Conservation (phyloP, 139 green algal species). For the Chlamydomonas schloesseri region DNA sequence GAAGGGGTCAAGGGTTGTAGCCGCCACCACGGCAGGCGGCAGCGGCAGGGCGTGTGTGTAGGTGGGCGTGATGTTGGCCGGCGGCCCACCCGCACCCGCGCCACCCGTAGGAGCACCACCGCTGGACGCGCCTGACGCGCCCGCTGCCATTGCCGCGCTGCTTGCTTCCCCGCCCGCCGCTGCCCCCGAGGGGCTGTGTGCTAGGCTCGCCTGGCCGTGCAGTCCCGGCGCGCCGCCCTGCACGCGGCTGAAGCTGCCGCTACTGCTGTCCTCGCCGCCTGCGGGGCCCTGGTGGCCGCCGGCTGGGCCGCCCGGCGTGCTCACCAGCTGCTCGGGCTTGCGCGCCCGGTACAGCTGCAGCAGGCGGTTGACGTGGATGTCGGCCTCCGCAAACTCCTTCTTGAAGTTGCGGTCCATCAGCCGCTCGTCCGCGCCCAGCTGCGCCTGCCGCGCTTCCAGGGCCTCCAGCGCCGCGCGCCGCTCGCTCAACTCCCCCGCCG, state of each 20-base stretch:
- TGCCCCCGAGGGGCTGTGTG: too few species aligned
- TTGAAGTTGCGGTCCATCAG: conserved; percentile 58
- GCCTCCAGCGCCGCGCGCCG: conserved; percentile 16
- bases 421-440: conserved; percentile 47
- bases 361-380: conserved; percentile 41
- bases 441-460: conserved; percentile 5
- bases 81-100: too few species aligned
- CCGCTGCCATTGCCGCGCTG: too few species aligned
- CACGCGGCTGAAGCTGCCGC: neutral
- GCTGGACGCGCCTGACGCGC: too few species aligned
- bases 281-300: neutral
- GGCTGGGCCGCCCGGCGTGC: neutral
- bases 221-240: neutral
- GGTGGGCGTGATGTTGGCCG: neutral
- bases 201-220: neutral
- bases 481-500: conserved; percentile 34
- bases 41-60: conserved; percentile 6
- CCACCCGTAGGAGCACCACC: too few species aligned
- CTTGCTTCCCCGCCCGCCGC: too few species aligned
- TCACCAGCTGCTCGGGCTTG: conserved; percentile 13
- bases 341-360: conserved; percentile 58
- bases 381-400: conserved; percentile 58
- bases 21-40: neutral
- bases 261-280: neutral
- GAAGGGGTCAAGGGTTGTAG: conserved; percentile 30